A percentile compares a stretch with the other conserved stretches of the same genome.
These are phyloP conservation scores for Colletotrichum eremochloae DNA, from an alignment of 2,329 filamentous ascomycete genomes.

Conservation along the genomic window DNA sequence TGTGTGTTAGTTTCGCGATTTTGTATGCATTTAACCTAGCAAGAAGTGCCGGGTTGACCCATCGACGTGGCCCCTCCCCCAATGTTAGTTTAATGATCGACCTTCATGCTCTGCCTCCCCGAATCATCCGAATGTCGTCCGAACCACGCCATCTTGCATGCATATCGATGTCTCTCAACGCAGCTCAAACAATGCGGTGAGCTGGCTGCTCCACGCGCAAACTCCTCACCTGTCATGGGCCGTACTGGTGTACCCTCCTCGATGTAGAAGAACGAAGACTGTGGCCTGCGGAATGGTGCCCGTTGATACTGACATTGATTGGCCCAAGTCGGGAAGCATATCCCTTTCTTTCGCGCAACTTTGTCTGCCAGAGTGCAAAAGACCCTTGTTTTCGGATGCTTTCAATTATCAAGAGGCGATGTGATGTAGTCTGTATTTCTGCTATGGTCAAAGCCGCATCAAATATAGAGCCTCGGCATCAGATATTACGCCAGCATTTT, in stretches of 20 bases:
- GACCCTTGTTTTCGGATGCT: background rate
- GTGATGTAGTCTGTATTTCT: background rate
- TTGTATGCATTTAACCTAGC: background rate
- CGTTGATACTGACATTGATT: background rate
- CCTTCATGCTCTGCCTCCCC: conserved; percentile 30
- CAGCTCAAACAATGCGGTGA: conserved; percentile 11
- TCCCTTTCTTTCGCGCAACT: background rate
- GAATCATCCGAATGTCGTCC: conserved; percentile 37
- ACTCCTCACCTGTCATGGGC: too few species aligned
- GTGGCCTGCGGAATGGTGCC: too few species aligned
- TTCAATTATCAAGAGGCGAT: background rate
- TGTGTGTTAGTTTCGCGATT: background rate
- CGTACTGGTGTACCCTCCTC: background rate
- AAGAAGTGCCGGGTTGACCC: conserved; percentile 25
- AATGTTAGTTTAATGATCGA: conserved; percentile 22
- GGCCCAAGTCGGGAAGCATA: background rate
- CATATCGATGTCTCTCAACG: conserved; percentile 6
- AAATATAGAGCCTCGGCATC: background rate
- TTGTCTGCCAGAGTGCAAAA: background rate
- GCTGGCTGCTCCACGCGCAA: background rate
- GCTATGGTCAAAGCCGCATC: background rate
- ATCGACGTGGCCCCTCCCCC: background rate
- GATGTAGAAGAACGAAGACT: background rate
- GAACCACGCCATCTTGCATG: conserved; percentile 20
- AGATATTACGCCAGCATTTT: background rate